A percentile compares a stretch with the other conserved stretches of the same genome.
Evolutionary conservation across 306 rosid genomes (phyloP).

Genomic region (Prosopis cineraria): DNA sequence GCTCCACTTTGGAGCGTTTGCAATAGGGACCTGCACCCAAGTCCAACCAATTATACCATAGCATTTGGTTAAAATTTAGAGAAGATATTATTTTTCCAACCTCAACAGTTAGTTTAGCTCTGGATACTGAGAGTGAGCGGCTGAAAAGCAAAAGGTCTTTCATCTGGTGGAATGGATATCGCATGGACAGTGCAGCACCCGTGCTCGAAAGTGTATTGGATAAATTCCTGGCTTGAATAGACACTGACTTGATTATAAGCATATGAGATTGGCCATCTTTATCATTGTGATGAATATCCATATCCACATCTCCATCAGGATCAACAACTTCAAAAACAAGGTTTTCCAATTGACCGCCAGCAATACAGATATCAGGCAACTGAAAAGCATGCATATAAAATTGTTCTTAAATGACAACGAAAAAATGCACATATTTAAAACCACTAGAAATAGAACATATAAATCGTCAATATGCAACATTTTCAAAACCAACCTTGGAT

Average conservation of each 20-base stretch:
- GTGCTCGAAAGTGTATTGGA: slow-evolving; percentile 49
- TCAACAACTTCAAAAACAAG: slow-evolving; percentile 53
- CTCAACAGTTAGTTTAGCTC: slow-evolving; percentile 43
- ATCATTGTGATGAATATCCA: slow-evolving; percentile 46
- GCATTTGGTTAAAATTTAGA: background rate
- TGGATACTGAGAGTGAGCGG: slow-evolving; percentile 47
- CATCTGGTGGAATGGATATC: slow-evolving; percentile 41
- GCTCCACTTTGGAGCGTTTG: slow-evolving; percentile 6
- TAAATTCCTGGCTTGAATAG: slow-evolving; percentile 33
- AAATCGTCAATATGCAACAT: background rate
- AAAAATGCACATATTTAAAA: background rate
- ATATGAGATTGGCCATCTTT: slow-evolving; percentile 44
- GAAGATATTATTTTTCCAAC: slow-evolving; percentile 29
- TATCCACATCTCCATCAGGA: slow-evolving; percentile 46
- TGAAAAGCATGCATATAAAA: slow-evolving; percentile 26
- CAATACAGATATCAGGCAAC: slow-evolving; percentile 50
- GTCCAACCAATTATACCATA: slow-evolving; percentile 23
- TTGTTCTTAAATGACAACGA: background rate
- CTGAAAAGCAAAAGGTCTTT: slow-evolving; percentile 47
- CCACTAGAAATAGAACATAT: background rate
- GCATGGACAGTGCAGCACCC: slow-evolving; percentile 49
- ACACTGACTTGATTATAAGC: slow-evolving; percentile 51
- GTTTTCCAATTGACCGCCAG: slow-evolving; percentile 48
- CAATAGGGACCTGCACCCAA: slow-evolving; percentile 43
- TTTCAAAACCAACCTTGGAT: slow-evolving; percentile 42